Evolutionary conservation across 2,329 filamentous ascomycete species (phyloP).

Genomic region (Rutstroemia sp.): DNA sequence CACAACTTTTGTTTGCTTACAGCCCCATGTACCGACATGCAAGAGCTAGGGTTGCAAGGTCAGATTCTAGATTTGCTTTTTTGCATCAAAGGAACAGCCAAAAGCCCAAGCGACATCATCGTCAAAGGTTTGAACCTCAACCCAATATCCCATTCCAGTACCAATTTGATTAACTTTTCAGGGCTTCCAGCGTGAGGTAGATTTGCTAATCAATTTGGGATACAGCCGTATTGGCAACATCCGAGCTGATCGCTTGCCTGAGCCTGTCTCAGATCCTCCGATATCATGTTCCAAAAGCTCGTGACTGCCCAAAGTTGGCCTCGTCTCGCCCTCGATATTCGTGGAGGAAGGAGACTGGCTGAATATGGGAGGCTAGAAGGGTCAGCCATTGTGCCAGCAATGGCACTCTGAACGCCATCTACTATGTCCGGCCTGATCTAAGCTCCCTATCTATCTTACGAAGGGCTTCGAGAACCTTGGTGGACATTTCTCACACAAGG

Average conservation of each 20-base stretch:
- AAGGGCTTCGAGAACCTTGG: not conserved
- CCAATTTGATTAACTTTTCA: not conserved
- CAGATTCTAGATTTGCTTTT: constrained; percentile 4
- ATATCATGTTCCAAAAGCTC: constrained; percentile 11
- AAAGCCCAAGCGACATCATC: not conserved
- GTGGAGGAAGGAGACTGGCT: constrained; percentile 23
- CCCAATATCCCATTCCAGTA: not conserved
- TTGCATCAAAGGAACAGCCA: not conserved
- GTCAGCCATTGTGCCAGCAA: constrained; percentile 11
- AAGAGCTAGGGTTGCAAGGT: constrained; percentile 12
- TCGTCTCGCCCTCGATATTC: constrained; percentile 13
- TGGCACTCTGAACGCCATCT: not conserved
- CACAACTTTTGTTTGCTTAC: constrained; percentile 15
- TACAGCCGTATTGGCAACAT: not conserved
- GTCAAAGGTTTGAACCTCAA: not conserved
- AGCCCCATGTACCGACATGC: constrained; percentile 17
- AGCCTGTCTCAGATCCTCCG: constrained; percentile 11
- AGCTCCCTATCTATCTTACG: not conserved
- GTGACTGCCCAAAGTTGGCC: constrained; percentile 13
- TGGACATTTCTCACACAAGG: not conserved
- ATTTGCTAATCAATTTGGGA: not conserved
- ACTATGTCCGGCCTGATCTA: not conserved
- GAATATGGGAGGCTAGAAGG: not conserved
- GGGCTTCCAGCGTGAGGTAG: not conserved
- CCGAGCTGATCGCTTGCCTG: constrained; percentile 11